A percentile compares a stretch with the other conserved stretches of the same genome.
Conservation (phyloP, 2,329 filamentous ascomycete species). For the Emmonsia crescens region DNA sequence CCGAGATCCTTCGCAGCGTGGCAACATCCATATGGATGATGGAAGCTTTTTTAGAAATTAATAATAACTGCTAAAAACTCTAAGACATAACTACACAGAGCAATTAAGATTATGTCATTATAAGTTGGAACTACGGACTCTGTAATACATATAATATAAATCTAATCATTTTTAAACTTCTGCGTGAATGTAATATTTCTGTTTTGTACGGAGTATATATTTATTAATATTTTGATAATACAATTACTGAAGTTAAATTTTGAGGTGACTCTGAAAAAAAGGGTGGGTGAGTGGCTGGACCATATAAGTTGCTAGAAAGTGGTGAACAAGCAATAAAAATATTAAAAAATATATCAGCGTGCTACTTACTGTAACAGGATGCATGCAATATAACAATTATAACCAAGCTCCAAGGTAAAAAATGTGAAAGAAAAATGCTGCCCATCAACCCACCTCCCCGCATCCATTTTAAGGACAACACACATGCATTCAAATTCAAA, state of each 20-base stretch:
- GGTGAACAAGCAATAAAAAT: neutral
- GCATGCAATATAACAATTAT: neutral
- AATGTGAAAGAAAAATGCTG: neutral
- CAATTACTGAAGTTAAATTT: neutral
- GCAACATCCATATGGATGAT: no score
- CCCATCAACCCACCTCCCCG: neutral
- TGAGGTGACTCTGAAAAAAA: neutral
- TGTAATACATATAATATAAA: no score
- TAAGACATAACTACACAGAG: no score
- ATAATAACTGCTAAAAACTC: no score
- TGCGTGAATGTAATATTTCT: no score
- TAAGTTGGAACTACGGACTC: no score
- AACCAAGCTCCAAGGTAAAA: neutral
- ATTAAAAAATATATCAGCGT: neutral
- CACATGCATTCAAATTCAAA: neutral
- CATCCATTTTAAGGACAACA: neutral
- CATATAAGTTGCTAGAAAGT: neutral
- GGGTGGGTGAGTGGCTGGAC: neutral
- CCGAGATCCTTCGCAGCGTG: no score
- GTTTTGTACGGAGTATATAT: no score
- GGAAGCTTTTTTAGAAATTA: no score
- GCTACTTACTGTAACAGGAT: neutral
- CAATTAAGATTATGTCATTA: no score
- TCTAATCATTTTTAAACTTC: no score
- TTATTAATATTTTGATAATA: no score